Base-by-base conservation (phyloP, 371 early-diverging fungal species). In the Mucor saturninus region DNA sequence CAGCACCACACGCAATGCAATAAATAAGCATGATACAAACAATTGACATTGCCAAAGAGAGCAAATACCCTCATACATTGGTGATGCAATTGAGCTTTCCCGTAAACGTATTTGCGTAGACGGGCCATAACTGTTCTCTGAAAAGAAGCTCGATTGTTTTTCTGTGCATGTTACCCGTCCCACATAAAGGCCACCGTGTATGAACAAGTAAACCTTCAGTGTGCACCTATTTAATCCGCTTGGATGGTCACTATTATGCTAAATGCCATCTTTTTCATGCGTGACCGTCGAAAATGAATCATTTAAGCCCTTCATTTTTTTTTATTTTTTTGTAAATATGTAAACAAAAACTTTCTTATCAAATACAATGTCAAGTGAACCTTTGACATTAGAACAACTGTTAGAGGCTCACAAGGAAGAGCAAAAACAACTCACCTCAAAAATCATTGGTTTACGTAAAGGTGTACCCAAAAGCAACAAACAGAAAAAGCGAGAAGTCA, bases 401-500 rank as follows among this genome's bases (percentile, higher is more conserved):
- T 73, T 77, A 59, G 81, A 89, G 6, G 79, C 92, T 14, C 97
- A 96, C 64, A 84, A 90, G 38, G 80, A 76, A 46, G 96, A 97
- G 67, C 78, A 79, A 55, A 88, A 90, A 60, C 90, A 90, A 30
- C 81, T 97, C 14, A 74, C 80, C n/a, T 83, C 80, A 31, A 83
- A 79, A 50, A 80, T 91, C 31, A 91, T 88, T 1, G 84, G 83
- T 1, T 72, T 97, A 35, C 92, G 93, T 53, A 93, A 92, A 77
- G 69, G 89, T 0, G 89, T 83, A 11, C 83, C 89, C 15, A 90
- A 91, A 69, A 86, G 85, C 29, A 87, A 93, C 77, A 96, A 95
- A 82, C 85, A 87, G 71, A 90, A 90, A 75, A 96, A 95, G 71
- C 88, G 94, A 78, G 95, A 95, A 63, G 83, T 94, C 6, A 64